A percentile compares a stretch with the other conserved stretches of the same genome.
Conservation (phyloP, 2,329 filamentous ascomycete species). For the Neonectria faginata region DNA sequence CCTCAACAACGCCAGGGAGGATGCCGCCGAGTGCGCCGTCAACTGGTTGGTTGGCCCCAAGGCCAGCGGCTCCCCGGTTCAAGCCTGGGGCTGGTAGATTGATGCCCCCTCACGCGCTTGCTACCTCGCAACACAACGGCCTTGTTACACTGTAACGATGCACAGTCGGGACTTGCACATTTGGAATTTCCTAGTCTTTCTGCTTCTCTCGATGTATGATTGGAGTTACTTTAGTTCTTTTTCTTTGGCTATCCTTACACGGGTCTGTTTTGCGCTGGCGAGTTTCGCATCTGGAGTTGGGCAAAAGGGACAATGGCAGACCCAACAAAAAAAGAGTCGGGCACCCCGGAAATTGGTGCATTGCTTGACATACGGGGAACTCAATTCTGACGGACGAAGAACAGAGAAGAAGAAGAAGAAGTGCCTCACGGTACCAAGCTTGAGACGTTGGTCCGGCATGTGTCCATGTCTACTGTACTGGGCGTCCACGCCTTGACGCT, state of each 20-base stretch:
- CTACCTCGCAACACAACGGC: not conserved
- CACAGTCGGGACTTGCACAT: constrained; percentile 14
- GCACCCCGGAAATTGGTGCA: constrained; percentile 24
- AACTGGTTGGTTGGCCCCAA: constrained; percentile 63
- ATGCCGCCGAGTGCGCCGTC: constrained; percentile 86
- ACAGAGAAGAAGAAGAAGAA: constrained; percentile 17
- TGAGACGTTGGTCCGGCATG: constrained; percentile 22
- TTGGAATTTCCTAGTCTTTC: constrained; percentile 19
- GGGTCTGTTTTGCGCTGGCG: constrained; percentile 20
- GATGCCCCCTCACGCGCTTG: not conserved
- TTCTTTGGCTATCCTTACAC: constrained; percentile 14
- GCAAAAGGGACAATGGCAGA: constrained; percentile 29
- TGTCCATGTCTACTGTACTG: constrained; percentile 6
- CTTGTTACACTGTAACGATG: constrained; percentile 1
- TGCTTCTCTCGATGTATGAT: constrained; percentile 23
- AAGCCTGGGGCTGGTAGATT: constrained; percentile 42
- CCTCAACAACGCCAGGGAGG: constrained; percentile 88
- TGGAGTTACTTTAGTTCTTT: constrained; percentile 23
- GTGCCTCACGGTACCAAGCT: constrained; percentile 30
- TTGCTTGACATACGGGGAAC: constrained; percentile 20
- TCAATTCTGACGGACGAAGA: constrained; percentile 16
- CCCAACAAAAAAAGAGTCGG: constrained; percentile 23
- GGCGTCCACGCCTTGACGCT: constrained; percentile 7
- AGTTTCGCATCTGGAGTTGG: constrained; percentile 40
- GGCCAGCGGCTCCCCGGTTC: constrained; percentile 38